Conservation (phyloP, 2,329 filamentous ascomycete species). For the Pseudopyrenochaeta lycopersici region DNA sequence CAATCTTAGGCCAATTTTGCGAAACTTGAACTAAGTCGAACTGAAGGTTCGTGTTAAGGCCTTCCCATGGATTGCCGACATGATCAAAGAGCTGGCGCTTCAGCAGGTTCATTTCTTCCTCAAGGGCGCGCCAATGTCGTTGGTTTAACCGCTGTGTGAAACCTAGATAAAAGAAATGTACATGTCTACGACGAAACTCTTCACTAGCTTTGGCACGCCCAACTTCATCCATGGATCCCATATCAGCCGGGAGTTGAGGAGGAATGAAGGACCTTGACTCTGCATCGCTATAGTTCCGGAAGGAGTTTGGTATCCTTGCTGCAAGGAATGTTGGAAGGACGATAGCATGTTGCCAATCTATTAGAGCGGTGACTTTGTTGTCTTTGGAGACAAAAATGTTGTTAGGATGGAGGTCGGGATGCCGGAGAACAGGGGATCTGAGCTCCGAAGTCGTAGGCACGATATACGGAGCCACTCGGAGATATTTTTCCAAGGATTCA, state of each 20-base stretch:
- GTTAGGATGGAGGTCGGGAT: conserved; percentile 46
- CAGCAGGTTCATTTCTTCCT: conserved; percentile 25
- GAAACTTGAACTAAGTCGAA: conserved; percentile 29
- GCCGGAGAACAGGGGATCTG: conserved; percentile 36
- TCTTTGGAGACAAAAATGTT: conserved; percentile 46
- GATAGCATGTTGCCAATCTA: conserved; percentile 54
- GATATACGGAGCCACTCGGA: conserved; percentile 27
- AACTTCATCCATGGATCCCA: conserved; percentile 21
- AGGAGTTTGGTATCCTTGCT: conserved; percentile 49
- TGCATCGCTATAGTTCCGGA: conserved; percentile 52
- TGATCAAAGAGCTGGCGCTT: conserved; percentile 30
- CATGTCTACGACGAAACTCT: conserved; percentile 33
- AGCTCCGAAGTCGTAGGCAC: conserved; percentile 25
- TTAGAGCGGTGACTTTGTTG: conserved; percentile 46
- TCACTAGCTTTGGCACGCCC: conserved; percentile 28
- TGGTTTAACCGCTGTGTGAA: conserved; percentile 33
- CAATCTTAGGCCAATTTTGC: conserved; percentile 29
- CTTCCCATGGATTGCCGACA: conserved; percentile 39
- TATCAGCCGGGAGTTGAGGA: conserved; percentile 25
- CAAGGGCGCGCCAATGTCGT: conserved; percentile 34
- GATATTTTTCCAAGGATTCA: conserved; percentile 24
- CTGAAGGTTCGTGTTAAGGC: conserved; percentile 37
- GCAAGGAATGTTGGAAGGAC: conserved; percentile 50
- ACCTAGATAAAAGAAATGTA: conserved; percentile 44
- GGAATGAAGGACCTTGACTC: conserved; percentile 27